These are phyloP conservation scores for Acanthamoeba triangularis DNA, from an alignment of 208 protist species.

Conservation along the genomic window DNA sequence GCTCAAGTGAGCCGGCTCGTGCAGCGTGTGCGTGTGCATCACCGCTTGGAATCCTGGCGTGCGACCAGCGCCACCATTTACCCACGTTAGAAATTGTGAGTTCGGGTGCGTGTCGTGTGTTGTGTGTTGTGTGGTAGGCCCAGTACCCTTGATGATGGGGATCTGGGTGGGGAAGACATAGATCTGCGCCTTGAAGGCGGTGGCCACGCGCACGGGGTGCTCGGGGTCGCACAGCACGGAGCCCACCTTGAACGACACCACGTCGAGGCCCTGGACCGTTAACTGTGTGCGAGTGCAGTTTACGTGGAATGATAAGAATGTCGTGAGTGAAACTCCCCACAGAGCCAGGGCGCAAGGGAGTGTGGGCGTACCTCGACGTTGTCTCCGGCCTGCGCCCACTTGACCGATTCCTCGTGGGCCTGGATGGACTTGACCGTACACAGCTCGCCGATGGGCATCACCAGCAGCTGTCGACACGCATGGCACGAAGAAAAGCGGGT, in stretches of 20 bases:
- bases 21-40: slow-evolving; percentile 80
- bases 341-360: too few relatives aligned
- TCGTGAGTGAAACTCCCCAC: background rate
- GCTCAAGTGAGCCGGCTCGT: slow-evolving; percentile 77
- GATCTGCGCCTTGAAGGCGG: slow-evolving; percentile 84
- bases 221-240: slow-evolving; percentile 84
- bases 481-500: too few relatives aligned
- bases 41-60: slow-evolving; percentile 77
- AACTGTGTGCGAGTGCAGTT: background rate
- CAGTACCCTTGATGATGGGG: slow-evolving; percentile 25
- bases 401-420: slow-evolving; percentile 8
- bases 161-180: slow-evolving; percentile 78
- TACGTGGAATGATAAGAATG: background rate
- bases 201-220: slow-evolving; percentile 73
- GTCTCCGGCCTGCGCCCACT: slow-evolving; percentile 82
- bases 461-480: slow-evolving; percentile 67
- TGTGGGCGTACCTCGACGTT: slow-evolving; percentile 81
- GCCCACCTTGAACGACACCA: slow-evolving; percentile 70
- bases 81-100: slow-evolving; percentile 59
- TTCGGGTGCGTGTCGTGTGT: background rate
- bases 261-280: slow-evolving; percentile 63
- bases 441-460: slow-evolving; percentile 81
- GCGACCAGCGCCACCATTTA: background rate
- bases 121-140: background rate
- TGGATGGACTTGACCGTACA: slow-evolving; percentile 79